Percentiles rank a stretch among this genome's conserved stretches.
Conservation (phyloP, 805 yeast genomes). For the Teunomyces kruisii region DNA sequence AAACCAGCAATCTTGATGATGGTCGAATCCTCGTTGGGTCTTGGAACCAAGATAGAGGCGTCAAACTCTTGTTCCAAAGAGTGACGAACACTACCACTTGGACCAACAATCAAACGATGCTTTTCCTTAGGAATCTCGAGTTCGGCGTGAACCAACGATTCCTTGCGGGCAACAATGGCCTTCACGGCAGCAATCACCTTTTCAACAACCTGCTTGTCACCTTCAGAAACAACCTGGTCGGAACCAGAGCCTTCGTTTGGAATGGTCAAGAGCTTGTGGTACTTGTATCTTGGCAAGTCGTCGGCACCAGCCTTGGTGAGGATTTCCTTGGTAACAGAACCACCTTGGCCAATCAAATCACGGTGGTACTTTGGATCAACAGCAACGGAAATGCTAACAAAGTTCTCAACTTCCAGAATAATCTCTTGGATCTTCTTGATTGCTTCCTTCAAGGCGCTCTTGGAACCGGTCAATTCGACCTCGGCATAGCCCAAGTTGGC, state of each 20-base stretch:
- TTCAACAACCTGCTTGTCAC: conserved; percentile 72
- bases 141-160: conserved; percentile 54
- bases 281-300: conserved; percentile 39
- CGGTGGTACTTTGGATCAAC: conserved; percentile 77
- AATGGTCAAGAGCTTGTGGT: conserved; percentile 59
- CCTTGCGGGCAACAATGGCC: conserved; percentile 61
- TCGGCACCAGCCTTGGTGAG: conserved; percentile 75
- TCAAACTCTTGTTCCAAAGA: conserved; percentile 66
- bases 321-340: conserved; percentile 70
- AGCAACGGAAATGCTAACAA: conserved; percentile 53
- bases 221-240: conserved; percentile 61
- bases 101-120: conserved; percentile 77
- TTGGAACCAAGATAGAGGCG: conserved; percentile 68
- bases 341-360: conserved; percentile 75
- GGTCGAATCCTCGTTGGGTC: conserved; percentile 49
- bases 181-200: conserved; percentile 63
- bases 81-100: conserved; percentile 74
- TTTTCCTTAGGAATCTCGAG: conserved; percentile 66
- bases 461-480: conserved; percentile 75
- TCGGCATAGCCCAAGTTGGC: conserved; percentile 53
- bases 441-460: conserved; percentile 72
- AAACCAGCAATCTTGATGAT: conserved; percentile 60
- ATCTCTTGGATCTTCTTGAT: conserved; percentile 58
- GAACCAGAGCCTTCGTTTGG: conserved; percentile 69
- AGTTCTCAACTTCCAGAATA: conserved; percentile 64